Base-by-base conservation (phyloP, 2,329 filamentous ascomycete species). In the Saccharata proteae region DNA sequence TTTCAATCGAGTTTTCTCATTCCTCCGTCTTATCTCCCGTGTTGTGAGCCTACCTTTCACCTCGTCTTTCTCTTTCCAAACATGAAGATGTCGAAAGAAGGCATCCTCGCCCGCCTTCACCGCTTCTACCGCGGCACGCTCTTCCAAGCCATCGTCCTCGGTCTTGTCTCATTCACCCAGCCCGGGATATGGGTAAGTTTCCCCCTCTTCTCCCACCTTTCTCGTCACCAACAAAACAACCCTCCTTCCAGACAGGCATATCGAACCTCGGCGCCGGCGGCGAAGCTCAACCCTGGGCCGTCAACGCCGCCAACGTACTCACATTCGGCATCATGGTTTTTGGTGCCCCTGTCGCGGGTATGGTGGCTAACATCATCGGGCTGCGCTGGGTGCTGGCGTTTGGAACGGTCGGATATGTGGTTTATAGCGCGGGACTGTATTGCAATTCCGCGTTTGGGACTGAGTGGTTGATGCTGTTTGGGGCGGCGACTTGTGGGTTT, bases 161-260 rank as follows among this genome's bases (percentile, higher is more conserved):
- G 62, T 13, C 38, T 58, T 27, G 57, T 56, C 13, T 56, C 54
- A 4, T 65, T 65, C 41, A 61, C 58, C 1, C 59, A 62, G 23
- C 61, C 61, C 0, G 62, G 60, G 3, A 61, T 65, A 14, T 65
- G 61, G 60, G 64, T 59, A 34, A 62, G 61, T 3, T 44, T 65
- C 11, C n/a, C 62, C 64, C 38, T 51, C 52, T 45, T 10, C 17
- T 4, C n/a, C 6, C 7, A 9, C 10, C n/a, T n/a, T 6, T 16
- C n/a, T 12, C 24, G 11, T 15, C 17, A 25, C 17, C 26, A 21
- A 24, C 11, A 18, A 10, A 13, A 15, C 10, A 21, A 11, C 16
- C 15, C 8, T 16, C 14, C 19, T 12, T 6, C 14, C 4, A 24
- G 8, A 13, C 18, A 10, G 15, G 17, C 8, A 26, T 37, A 15